These are phyloP conservation scores for Ustilago crameri DNA, from an alignment of 1,284 basidiomycete genomes.

Conservation along the genomic window DNA sequence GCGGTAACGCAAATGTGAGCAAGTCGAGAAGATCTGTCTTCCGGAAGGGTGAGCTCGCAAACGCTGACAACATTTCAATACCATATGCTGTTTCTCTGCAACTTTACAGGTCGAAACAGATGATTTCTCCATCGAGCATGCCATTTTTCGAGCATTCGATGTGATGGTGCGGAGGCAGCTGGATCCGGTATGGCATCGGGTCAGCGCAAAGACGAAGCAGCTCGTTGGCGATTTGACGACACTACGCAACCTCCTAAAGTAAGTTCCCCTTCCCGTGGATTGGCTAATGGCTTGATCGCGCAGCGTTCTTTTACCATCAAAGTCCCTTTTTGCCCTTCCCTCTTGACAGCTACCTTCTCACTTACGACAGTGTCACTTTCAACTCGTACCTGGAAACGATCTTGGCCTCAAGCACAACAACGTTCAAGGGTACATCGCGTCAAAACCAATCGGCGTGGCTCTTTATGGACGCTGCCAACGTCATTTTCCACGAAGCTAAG, in stretches of 20 bases:
- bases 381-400: slow-evolving; percentile 91
- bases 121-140: slow-evolving; percentile 90
- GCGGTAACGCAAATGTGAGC: slow-evolving; percentile 82
- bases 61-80: background rate
- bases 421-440: slow-evolving; percentile 48
- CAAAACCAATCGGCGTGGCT: slow-evolving; percentile 84
- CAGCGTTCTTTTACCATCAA: too few relatives aligned
- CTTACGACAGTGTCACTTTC: slow-evolving; percentile 91
- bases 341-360: slow-evolving; percentile 79
- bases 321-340: background rate
- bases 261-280: slow-evolving; percentile 68
- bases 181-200: slow-evolving; percentile 95
- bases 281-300: background rate
- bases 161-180: slow-evolving; percentile 86
- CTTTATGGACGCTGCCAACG: slow-evolving; percentile 86
- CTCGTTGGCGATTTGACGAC: slow-evolving; percentile 88
- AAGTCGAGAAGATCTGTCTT: background rate
- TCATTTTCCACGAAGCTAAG: slow-evolving; percentile 86
- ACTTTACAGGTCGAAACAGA: slow-evolving; percentile 84
- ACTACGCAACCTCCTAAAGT: slow-evolving; percentile 85
- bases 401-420: slow-evolving; percentile 76
- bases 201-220: slow-evolving; percentile 89
- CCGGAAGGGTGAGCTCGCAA: background rate
- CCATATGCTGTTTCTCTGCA: background rate
- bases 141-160: slow-evolving; percentile 94